phyloP scores from a whole-genome alignment of 1,284 basidiomycete genomes.

The Limonomyces culmigenus region DNA sequence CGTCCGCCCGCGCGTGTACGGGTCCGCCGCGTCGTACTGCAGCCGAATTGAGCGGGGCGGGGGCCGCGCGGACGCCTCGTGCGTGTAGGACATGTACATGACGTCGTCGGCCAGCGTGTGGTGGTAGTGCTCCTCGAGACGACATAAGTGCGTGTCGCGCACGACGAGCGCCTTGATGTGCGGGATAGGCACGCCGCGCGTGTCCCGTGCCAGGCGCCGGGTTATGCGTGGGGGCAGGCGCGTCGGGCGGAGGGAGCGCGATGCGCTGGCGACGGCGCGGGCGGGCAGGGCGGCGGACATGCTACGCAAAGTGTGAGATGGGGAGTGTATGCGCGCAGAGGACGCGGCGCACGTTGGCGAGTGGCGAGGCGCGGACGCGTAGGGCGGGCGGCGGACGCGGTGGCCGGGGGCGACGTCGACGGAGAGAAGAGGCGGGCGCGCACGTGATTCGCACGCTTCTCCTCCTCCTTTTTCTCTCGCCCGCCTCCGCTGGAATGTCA shows the following conservation, averaged over 20 bases:
- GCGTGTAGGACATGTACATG: slow-evolving; percentile 92
- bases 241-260: not conserved
- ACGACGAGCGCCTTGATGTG: slow-evolving; percentile 37
- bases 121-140: slow-evolving; percentile 77
- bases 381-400: too few species aligned
- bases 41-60: slow-evolving; percentile 43
- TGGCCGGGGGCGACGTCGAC: too few species aligned
- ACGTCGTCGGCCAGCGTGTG: slow-evolving; percentile 72
- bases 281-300: slow-evolving; percentile 1
- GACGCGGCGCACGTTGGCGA: too few species aligned
- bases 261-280: not conserved
- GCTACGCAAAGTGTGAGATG: too few species aligned
- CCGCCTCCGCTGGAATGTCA: too few species aligned
- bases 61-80: slow-evolving; percentile 37
- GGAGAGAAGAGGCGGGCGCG: too few species aligned
- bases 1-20: slow-evolving; percentile 59
- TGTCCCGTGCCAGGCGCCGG: slow-evolving; percentile 29
- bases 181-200: slow-evolving; percentile 43
- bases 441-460: too few species aligned
- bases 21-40: slow-evolving; percentile 61
- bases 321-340: too few species aligned
- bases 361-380: too few species aligned
- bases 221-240: slow-evolving; percentile 11
- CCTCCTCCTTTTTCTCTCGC: too few species aligned
- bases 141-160: slow-evolving; percentile 59